phyloP scores from a whole-genome alignment of 257 asterid genomes.

The Solanum chilense region DNA sequence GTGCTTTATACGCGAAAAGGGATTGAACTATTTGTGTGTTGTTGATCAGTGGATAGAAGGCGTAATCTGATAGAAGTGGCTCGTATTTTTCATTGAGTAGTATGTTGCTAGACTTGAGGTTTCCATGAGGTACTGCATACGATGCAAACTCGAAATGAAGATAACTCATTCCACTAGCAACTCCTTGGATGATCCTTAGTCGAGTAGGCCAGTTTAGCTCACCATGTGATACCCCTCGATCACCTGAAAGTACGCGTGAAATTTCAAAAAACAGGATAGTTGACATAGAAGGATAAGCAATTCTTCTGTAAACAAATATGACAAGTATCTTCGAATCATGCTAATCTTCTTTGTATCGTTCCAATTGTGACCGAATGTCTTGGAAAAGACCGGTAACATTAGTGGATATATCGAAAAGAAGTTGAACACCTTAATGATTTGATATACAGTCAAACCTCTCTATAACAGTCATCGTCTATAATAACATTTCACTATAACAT shows the following conservation, averaged over 20 bases:
- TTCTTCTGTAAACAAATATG: not conserved
- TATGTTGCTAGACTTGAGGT: slow-evolving; percentile 87
- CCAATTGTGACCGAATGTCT: not conserved
- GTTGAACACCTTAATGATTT: not conserved
- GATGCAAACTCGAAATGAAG: slow-evolving; percentile 60
- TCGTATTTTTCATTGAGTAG: slow-evolving; percentile 40
- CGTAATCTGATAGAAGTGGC: slow-evolving; percentile 79
- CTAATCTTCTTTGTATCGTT: not conserved
- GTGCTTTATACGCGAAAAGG: slow-evolving; percentile 47
- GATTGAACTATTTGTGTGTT: slow-evolving; percentile 40
- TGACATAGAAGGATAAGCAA: not conserved
- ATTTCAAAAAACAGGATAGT: not conserved
- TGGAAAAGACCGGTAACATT: not conserved
- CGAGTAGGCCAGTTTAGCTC: slow-evolving; percentile 65
- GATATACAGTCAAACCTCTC: not conserved
- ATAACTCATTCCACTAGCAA: slow-evolving; percentile 70
- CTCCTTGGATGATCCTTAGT: slow-evolving; percentile 64
- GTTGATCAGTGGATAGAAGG: slow-evolving; percentile 47
- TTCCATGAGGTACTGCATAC: slow-evolving; percentile 73
- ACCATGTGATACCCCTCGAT: slow-evolving; percentile 49
- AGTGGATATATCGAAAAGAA: not conserved
- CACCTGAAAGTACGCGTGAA: slow-evolving; percentile 31
- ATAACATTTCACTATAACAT: not conserved
- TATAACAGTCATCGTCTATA: accelerated
- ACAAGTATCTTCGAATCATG: not conserved